Base-by-base conservation (phyloP, 768 basidiomycete species). In the Boletus reticulatus region DNA sequence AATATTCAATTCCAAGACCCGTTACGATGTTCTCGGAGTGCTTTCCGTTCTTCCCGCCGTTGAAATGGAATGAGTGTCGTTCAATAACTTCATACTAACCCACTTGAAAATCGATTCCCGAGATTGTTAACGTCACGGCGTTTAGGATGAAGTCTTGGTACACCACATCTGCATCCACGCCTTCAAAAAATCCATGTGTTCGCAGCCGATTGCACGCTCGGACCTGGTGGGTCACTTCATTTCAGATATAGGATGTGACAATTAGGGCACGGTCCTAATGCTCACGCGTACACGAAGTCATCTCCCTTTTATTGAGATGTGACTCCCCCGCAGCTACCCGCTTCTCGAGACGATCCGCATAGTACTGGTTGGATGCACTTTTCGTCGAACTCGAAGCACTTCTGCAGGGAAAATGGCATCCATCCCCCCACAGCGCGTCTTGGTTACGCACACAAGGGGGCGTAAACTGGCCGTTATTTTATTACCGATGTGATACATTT, bases 291-390 rank as follows among this genome's bases (percentile, higher is more conserved):
- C 12, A 47, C 54, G 43, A 49, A 48, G 54, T 29, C 52, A 58
- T 49, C 24, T 54, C 13, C 22, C 48, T 44, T 47, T 39, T 31
- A 50, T 58, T 43, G 37, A 53, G 27, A 34, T 27, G 48, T 19
- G 41, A 50, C 46, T 31, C 55, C 11, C 45, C 48, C 51, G 43
- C 48, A 53, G 45, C n/a, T n/a, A 19, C 7, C 4, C 22, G 20
- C 67, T 67, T 67, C 66, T 19, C 62, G 38, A 58, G 49, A 53
- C 45, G 66, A 67, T 67, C 64, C 64, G 32, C 65, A 36, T 42
- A 29, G 22, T 22, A 22, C 32, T 32, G 16, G 43, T 20, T 45
- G 41, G 47, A 41, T 47, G 24, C 51, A 38, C 32, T 34, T 46
- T 57, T 47, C 46, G 43, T 48, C 59, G 50, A 52, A 55, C 27